Conservation (phyloP, 1,284 basidiomycete genomes). For the Crucibulum cyathiforme region DNA sequence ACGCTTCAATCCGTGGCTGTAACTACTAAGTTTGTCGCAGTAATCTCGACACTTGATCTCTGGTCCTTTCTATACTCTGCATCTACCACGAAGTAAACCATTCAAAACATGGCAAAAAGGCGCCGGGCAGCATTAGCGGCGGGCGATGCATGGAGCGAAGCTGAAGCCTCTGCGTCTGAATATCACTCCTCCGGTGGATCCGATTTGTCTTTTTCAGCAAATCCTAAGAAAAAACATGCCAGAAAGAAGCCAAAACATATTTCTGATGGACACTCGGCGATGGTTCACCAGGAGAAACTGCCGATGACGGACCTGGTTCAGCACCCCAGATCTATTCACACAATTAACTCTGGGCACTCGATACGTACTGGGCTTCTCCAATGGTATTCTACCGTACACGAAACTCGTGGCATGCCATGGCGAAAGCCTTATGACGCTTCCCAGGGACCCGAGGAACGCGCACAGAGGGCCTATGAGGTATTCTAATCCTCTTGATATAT, state of each 20-base stretch:
- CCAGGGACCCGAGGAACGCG: slow-evolving; percentile 55
- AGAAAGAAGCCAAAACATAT: background rate
- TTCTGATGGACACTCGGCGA: background rate
- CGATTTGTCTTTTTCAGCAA: background rate
- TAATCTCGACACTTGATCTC: too few species aligned
- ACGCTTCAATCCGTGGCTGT: too few species aligned
- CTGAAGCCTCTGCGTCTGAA: too few species aligned
- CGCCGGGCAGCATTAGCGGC: too few species aligned
- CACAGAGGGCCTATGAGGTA: slow-evolving; percentile 84
- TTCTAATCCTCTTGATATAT: background rate
- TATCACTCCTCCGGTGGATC: background rate
- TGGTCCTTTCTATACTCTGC: too few species aligned
- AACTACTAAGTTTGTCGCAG: too few species aligned
- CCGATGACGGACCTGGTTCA: background rate
- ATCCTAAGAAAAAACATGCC: background rate
- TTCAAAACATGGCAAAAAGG: too few species aligned
- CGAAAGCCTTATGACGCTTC: slow-evolving; percentile 69
- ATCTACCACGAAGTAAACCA: too few species aligned
- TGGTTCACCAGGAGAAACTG: too few species aligned
- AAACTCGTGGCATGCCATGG: slow-evolving; percentile 85
- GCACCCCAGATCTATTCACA: slow-evolving; percentile 42
- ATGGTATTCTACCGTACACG: slow-evolving; percentile 75
- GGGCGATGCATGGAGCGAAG: too few species aligned
- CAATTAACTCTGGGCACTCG: slow-evolving; percentile 37
- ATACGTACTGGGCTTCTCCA: slow-evolving; percentile 56